Base-by-base conservation (phyloP, 441 rosid species). In the Syzygium malaccense region DNA sequence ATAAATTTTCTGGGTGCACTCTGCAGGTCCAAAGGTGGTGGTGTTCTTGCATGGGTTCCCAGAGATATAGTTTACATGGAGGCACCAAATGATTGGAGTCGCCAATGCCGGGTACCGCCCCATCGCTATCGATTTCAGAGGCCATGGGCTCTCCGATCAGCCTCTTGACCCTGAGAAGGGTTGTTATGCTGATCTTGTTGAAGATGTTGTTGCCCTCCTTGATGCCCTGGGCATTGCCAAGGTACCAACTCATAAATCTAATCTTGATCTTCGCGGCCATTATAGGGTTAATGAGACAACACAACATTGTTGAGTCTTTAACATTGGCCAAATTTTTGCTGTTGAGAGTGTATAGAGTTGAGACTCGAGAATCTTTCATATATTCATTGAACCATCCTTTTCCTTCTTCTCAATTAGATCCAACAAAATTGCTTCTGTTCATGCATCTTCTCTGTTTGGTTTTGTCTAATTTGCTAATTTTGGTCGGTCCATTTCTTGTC, bases 31-130 rank as follows among this genome's bases (percentile, higher is more conserved):
- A 15, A 90, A 85, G 79, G 86, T 54, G 33, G 89, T 90, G 78
- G 32, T 90, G 19, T 86, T 87, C 89, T 78, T 87, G 86, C 91
- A 90, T n/a, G 89, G 91, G 13, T 90, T 90, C 83, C 91, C 89
- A 30, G 91, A 89, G 85, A 87, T 89, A 85, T 85, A 89, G 89
- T 89, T 56, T 79, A 64, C 87, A 3, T 90, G 89, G 88, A 90
- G 91, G 87, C 85, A 86, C 85, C 91, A 86, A 55, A 88, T 86
- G 91, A 19, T 86, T 20, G 87, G 68, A 5, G 48, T 88, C 5
- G 87, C 88, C 28, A 53, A 60, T 49, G 88, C 89, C 0, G 88
- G 91, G 14, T 86, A 87, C 41, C 60, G 86, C 0, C 62, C 87
- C 14, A 90, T 88, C 7, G 68, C 89, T 62, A 26, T 88, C 3